These are phyloP conservation scores for Fusarium sp. DNA, from an alignment of 2,329 filamentous ascomycete species.

Conservation along the genomic window DNA sequence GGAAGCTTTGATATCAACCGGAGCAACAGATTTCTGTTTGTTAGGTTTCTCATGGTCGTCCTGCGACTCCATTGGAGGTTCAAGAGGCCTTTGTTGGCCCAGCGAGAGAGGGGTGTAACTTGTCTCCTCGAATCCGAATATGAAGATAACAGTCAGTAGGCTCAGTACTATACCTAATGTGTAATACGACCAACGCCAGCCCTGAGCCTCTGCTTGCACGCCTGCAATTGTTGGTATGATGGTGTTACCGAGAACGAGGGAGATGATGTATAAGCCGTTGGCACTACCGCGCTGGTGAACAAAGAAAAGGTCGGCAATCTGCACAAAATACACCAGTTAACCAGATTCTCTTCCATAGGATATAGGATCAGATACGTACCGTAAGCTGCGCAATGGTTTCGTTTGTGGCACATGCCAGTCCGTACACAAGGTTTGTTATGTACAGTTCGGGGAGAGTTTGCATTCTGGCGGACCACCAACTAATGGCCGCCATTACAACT, in stretches of 20 bases:
- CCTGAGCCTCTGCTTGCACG: slow-evolving; percentile 30
- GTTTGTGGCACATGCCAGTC: slow-evolving; percentile 53
- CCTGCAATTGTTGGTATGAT: slow-evolving; percentile 50
- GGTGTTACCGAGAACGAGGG: slow-evolving; percentile 47
- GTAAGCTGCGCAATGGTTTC: slow-evolving; percentile 56
- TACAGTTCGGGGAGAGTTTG: slow-evolving; percentile 37
- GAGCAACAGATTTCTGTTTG: no score
- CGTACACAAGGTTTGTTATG: slow-evolving; percentile 45
- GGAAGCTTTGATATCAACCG: no score
- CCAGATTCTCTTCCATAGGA: no score
- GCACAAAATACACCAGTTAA: not conserved
- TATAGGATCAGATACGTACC: slow-evolving; percentile 11
- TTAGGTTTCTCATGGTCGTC: not conserved
- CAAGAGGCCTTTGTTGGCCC: not conserved
- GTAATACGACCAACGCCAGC: slow-evolving; percentile 46
- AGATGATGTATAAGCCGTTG: slow-evolving; percentile 49
- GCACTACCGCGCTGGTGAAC: slow-evolving; percentile 49
- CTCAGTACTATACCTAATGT: slow-evolving; percentile 39
- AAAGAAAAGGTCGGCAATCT: slow-evolving; percentile 52
- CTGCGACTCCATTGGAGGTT: not conserved
- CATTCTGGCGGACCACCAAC: slow-evolving; percentile 25
- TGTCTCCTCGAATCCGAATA: slow-evolving; percentile 47
- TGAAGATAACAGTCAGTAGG: slow-evolving; percentile 33
- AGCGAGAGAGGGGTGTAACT: slow-evolving; percentile 41
- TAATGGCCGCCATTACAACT: slow-evolving; percentile 14